Evolutionary conservation across 345 rosid species (phyloP).

Genomic region (Eucalyptus virginea): DNA sequence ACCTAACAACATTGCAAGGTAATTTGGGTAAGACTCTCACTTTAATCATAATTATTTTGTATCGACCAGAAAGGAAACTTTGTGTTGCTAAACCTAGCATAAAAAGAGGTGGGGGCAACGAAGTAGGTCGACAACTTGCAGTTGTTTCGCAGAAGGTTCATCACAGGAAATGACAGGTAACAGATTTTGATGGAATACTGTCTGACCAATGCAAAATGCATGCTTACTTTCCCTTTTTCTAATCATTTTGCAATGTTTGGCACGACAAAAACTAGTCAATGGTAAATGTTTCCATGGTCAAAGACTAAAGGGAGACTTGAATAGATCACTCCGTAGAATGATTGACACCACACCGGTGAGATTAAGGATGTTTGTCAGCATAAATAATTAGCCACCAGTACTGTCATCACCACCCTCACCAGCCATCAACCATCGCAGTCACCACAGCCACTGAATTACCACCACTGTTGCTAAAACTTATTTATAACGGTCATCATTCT

Average conservation of each 20-base stretch:
- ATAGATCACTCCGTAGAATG: neutral
- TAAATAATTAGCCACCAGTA: neutral
- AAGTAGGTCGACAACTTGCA: neutral
- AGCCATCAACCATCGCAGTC: neutral
- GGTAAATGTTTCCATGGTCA: neutral
- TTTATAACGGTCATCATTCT: neutral
- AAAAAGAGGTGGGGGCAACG: neutral
- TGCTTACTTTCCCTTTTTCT: neutral
- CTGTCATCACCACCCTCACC: neutral
- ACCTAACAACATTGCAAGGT: constrained; percentile 16
- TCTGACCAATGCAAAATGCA: neutral
- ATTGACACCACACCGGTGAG: neutral
- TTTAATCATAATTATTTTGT: neutral
- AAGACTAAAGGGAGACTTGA: neutral
- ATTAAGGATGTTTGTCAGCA: neutral
- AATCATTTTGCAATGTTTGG: neutral
- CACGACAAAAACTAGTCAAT: neutral
- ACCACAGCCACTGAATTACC: neutral
- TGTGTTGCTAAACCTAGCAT: neutral
- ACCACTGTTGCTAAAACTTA: neutral
- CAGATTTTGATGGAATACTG: neutral
- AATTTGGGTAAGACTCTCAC: neutral
- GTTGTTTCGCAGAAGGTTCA: neutral
- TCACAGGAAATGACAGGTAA: neutral
- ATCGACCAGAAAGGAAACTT: neutral